Base-by-base conservation (phyloP, 2,329 filamentous ascomycete genomes). In the Alternaria ethzedia region DNA sequence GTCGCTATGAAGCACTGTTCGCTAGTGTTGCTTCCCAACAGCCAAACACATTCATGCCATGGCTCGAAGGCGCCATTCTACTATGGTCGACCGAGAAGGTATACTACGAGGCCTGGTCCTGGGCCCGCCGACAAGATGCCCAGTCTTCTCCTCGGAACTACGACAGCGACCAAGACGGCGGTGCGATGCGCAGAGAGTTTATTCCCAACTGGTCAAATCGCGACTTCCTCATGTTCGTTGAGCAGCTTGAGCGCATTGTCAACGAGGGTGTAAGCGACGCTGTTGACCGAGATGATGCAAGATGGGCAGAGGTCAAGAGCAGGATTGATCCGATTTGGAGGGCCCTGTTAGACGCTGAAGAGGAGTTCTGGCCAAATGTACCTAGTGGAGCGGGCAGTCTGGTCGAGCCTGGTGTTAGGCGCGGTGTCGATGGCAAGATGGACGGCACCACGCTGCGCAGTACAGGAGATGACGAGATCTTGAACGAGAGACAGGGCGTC, bases 181-280 rank as follows among this genome's bases (percentile, higher is more conserved):
- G 90, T 0, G 89, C 89, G 6, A 77, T 91, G 76, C 82, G 89
- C 60, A 83, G 82, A 54, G 85, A 87, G 72, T 90, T 92, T 66
- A 91, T 92, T 61, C 86, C 86, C 0, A 91, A 91, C 71, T 92
- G 89, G 90, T 88, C 86, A 47, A 88, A 86, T 65, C 68, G 75
- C 3, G 87, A 88, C 70, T 92, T 92, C 74, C 81, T 82, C 41
- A 79, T 69, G 54, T 90, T 91, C 79, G 89, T 91, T 13, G 80
- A 84, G 57, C 78, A 81, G 52, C 81, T 90, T 59, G 86, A 83
- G 25, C 78, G 74, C 21, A 82, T 90, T 8, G 80, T 90, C 59
- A 87, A 91, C 74, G 81, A 83, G 32, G 75, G 71, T 15, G 74
- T 78, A 0, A 55, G 66, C 28, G 36, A 68, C 17, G 75, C 68